These are phyloP conservation scores for Nadsonia starkeyi-henricii DNA, from an alignment of 1,139 yeast genomes.

Conservation along the genomic window DNA sequence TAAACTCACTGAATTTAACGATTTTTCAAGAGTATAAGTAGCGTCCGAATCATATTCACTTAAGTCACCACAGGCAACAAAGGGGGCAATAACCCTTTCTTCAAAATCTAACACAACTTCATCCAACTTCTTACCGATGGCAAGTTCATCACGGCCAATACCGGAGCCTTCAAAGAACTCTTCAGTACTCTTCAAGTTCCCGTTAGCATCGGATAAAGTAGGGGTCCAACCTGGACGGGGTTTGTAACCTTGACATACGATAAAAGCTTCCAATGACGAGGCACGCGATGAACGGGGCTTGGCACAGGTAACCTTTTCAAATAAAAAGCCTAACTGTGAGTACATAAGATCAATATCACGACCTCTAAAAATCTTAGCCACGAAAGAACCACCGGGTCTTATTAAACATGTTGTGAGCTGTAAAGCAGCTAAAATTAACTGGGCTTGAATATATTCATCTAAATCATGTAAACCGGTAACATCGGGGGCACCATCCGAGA, in stretches of 20 bases:
- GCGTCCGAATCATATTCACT: conserved; percentile 88
- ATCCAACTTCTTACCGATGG: conserved; percentile 23
- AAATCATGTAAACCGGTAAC: conserved; percentile 94
- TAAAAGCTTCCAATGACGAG: conserved; percentile 82
- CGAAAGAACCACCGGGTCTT: conserved; percentile 82
- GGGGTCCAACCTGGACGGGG: conserved; percentile 82
- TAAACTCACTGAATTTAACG: conserved; percentile 30
- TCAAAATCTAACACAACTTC: conserved; percentile 31
- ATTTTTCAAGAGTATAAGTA: conserved; percentile 54
- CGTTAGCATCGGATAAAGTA: conserved; percentile 24
- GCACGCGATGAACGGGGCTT: conserved; percentile 93
- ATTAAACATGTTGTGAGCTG: conserved; percentile 81
- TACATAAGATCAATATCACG: conserved; percentile 86
- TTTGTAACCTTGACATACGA: conserved; percentile 77
- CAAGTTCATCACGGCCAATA: conserved; percentile 16
- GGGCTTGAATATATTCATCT: conserved; percentile 95
- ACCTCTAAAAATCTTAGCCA: conserved; percentile 92
- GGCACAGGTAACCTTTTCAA: conserved; percentile 82
- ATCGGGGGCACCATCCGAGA: conserved; percentile 98
- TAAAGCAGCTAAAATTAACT: conserved; percentile 75
- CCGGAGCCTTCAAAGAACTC: conserved; percentile 49
- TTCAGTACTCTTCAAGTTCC: conserved; percentile 38
- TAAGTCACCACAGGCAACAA: conserved; percentile 87
- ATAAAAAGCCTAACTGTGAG: conserved; percentile 72
- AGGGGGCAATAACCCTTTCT: conserved; percentile 66